Evolutionary conservation across 352 stramenopile genomes (phyloP), one percentile per base, ranked within the genome.

Genomic region (Phytopythium litorale): DNA sequence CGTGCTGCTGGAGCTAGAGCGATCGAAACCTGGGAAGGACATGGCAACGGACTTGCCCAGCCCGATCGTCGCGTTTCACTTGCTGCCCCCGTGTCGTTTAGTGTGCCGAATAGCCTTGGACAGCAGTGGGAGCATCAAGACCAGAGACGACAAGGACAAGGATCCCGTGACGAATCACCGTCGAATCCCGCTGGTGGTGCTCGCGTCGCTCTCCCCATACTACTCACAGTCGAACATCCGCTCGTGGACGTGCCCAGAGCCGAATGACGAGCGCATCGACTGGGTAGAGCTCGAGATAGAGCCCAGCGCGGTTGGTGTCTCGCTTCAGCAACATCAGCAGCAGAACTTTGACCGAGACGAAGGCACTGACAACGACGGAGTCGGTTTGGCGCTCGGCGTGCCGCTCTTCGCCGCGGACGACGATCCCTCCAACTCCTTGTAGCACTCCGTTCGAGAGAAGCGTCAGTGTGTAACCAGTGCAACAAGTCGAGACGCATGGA

Each of bases 71-170:
- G 63, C 25, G 25, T 49, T 84, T 6, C 60, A 84, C 21, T 43
- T 58, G 7, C 52, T 84, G 37, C 72, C 75, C 30, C 40, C 61
- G 18, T 81, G 70, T 64, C 65, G 72, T 21, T 63, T 84, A n/a
- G 58, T 67, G 49, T 81, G 72, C 21, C 60, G 67, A 32, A n/a
- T 42, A 4, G 32, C 3, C 2, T 19, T 11, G 3, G 13, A 30
- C 18, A 33, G n/a, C 8, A 13, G 5, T 4, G 13, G 19, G 0
- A 40, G 28, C 5, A 7, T 40, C 28, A 13, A 25, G 15, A 40
- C 19, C 42, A 49, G 18, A 51, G 30, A n/a, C 5, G 50, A 63
- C 9, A 56, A 50, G 6, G 37, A 28, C 33, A 18, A 15, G 28
- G 33, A 55, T 3, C 48, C 58, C 25, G 56, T 25, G n/a, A 0